Base-by-base conservation (phyloP, 106 monocot species). In the Acorus gramineus region DNA sequence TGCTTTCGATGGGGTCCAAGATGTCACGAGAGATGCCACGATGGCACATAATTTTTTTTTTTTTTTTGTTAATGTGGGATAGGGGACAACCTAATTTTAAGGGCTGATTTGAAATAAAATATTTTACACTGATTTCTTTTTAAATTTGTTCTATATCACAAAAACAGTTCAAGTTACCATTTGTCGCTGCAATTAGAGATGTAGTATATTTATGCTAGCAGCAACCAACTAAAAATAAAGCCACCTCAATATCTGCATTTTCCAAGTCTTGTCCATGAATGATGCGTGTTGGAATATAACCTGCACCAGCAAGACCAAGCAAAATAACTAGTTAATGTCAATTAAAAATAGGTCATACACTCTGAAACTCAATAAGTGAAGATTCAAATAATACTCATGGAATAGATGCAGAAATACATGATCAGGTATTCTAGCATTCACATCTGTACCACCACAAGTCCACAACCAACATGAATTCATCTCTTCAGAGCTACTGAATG, bases 201-300 rank as follows among this genome's bases (percentile, higher is more conserved):
- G 1, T 28, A 28, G n/a, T n/a, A 28, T 28, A 28, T 28, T 28
- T 28, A 28, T 28, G 28, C 28, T 28, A 28, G 28, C 28, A 28
- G 28, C 28, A 28, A 28, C 28, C 28, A 28, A 28, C 28, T 28
- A 28, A 28, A 28, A 28, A 91, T 4, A 61, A 74, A 53, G 52
- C 61, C 94, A 95, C 89, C 14, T 86, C 84, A 60, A 85, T 48
- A 66, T 95, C 94, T 53, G 50, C 63, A 60, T 44, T 50, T 68
- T 66, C 67, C 3, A 4, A 28, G 7, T 72, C 69, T 10, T 66
- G 56, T 6, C 0, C 48, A 52, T 12, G 51, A 86, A 63, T 11
- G 82, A 77, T 62, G 79, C 65, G 56, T 86, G 84, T 52, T 95
- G 94, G 78, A 94, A 95, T 65, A 95, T 82, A 67, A 84, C 79